Base-by-base conservation (phyloP, 768 basidiomycete genomes). In the Psilocybe cubensis region DNA sequence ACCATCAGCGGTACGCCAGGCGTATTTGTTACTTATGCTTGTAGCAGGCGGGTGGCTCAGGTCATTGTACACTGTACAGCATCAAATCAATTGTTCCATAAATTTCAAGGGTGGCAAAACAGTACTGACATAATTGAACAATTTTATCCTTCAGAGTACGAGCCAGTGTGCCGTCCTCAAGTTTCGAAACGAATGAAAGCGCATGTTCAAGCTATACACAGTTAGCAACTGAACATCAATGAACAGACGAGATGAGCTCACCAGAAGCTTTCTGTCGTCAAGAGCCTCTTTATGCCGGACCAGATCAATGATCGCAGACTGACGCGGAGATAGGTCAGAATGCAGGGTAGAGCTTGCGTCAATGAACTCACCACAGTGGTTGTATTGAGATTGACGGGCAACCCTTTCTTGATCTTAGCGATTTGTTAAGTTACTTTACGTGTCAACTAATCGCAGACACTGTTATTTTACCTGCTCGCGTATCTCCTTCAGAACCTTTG, bases 21-120 rank as follows among this genome's bases (percentile, higher is more conserved):
- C 79, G 60, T 84, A 87, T 49, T 83, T 62, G 23, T 79, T 74
- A 17, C 90, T 85, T 33, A 92, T 70, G 60, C 77, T 85, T 1
- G 92, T 91, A 6, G 85, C 75, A 6, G 92, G 81, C 3, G 93
- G 93, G 69, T 94, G 93, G 0, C 84, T 71, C 14, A 96, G 81
- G 69, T 95, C 94, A 60, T 88, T 84, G 70, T 92, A 94, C 56
- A 92, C 91, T 92, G 61, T 1, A n/a, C n/a, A n/a, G n/a, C n/a
- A n/a, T n/a, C n/a, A n/a, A n/a, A n/a, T n/a, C n/a, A n/a, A n/a
- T n/a, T n/a, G n/a, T n/a, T n/a, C n/a, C n/a, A n/a, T n/a, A n/a
- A n/a, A n/a, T n/a, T n/a, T n/a, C n/a, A n/a, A n/a, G n/a, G n/a
- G n/a, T n/a, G n/a, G n/a, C n/a, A 14, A 43, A 8, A 54, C 18